phyloP scores from a whole-genome alignment of 1,284 basidiomycete species.

The Veloboletus limbatus region DNA sequence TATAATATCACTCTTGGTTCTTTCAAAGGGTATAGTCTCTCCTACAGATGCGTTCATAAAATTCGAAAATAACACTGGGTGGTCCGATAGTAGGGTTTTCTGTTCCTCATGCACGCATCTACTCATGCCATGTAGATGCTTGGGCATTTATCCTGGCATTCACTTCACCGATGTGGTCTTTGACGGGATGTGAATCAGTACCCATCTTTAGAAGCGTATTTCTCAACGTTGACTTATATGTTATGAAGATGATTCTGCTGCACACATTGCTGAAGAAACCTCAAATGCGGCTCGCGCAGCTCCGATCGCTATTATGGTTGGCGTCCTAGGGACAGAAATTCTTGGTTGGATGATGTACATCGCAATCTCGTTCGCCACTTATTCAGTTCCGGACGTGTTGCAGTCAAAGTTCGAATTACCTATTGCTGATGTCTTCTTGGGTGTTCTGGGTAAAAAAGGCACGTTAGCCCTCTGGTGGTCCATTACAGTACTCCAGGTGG shows the following conservation, averaged over 20 bases:
- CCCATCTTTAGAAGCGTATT: not conserved
- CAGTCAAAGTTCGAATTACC: slow-evolving; percentile 50
- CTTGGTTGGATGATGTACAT: slow-evolving; percentile 64
- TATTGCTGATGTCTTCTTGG: slow-evolving; percentile 64
- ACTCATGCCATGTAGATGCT: slow-evolving; percentile 36
- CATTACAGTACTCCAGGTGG: slow-evolving; percentile 43
- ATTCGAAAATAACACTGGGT: slow-evolving; percentile 70
- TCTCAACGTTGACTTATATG: not conserved
- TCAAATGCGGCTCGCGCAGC: slow-evolving; percentile 61
- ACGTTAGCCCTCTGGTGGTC: slow-evolving; percentile 65
- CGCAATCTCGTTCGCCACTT: slow-evolving; percentile 56
- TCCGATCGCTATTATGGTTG: slow-evolving; percentile 70
- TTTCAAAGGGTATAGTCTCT: slow-evolving; percentile 52
- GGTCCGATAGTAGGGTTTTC: slow-evolving; percentile 49
- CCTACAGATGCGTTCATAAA: slow-evolving; percentile 59
- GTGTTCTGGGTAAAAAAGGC: slow-evolving; percentile 57
- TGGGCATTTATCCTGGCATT: slow-evolving; percentile 26
- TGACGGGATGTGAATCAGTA: slow-evolving; percentile 22
- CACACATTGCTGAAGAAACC: slow-evolving; percentile 71
- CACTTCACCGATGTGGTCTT: slow-evolving; percentile 24
- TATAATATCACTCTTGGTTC: slow-evolving; percentile 51
- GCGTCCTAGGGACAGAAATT: slow-evolving; percentile 52
- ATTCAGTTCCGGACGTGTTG: slow-evolving; percentile 50
- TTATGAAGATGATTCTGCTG: slow-evolving; percentile 52
- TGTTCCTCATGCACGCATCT: not conserved